A percentile compares a stretch with the other conserved stretches of the same genome.
Conservation (phyloP, 768 basidiomycete genomes). For the Dentipellis sp. region DNA sequence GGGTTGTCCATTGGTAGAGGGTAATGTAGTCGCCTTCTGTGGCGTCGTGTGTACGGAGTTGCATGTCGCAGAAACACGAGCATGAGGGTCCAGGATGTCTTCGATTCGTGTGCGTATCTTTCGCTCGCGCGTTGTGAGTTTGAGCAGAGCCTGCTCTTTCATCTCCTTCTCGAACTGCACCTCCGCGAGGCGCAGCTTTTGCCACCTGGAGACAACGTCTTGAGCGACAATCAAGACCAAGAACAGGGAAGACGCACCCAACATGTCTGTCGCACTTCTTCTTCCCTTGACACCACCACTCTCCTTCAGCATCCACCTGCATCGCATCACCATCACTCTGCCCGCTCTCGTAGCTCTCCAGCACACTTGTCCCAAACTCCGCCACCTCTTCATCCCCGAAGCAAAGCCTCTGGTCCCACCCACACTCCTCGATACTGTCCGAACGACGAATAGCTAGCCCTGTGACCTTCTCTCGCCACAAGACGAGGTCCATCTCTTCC, state of each 20-base stretch:
- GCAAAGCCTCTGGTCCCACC: slow-evolving; percentile 83
- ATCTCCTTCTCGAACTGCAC: slow-evolving; percentile 68
- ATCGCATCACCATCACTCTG: slow-evolving; percentile 34
- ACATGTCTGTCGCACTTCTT: slow-evolving; percentile 71
- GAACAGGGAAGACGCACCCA: slow-evolving; percentile 37
- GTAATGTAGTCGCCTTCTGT: slow-evolving; percentile 10
- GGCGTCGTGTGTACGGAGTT: slow-evolving; percentile 9
- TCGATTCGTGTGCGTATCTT: slow-evolving; percentile 73
- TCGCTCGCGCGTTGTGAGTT: slow-evolving; percentile 66
- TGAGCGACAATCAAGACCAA: slow-evolving; percentile 3
- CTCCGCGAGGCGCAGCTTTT: slow-evolving; percentile 64
- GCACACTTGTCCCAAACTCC: slow-evolving; percentile 54
- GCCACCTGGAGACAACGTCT: slow-evolving; percentile 47
- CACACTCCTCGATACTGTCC: slow-evolving; percentile 61
- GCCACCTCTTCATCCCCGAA: slow-evolving; percentile 76
- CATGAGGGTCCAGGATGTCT: slow-evolving; percentile 39
- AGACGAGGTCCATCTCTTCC: slow-evolving; percentile 56
- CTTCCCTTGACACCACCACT: slow-evolving; percentile 78
- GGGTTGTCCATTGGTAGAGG: slow-evolving; percentile 22
- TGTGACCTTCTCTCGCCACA: slow-evolving; percentile 63
- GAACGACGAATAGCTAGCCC: slow-evolving; percentile 61
- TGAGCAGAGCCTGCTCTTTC: slow-evolving; percentile 56
- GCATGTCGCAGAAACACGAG: slow-evolving; percentile 3
- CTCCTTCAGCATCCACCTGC: slow-evolving; percentile 31
- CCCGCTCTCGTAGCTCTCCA: slow-evolving; percentile 54